phyloP scores from a whole-genome alignment of 2,329 filamentous ascomycete genomes.

The Penicillium sp. region DNA sequence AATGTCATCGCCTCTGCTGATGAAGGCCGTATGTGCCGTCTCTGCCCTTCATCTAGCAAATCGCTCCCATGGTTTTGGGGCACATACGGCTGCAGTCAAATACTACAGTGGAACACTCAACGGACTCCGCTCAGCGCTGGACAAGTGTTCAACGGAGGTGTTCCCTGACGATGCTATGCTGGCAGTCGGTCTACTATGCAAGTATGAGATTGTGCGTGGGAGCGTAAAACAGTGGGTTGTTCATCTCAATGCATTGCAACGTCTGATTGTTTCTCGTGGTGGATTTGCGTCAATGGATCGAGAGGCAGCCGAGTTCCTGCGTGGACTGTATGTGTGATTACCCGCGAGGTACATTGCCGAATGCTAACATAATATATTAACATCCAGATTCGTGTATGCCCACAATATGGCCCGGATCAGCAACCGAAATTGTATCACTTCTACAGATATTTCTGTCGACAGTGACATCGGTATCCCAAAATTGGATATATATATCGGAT shows the following conservation, averaged over 20 bases:
- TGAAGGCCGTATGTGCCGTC: constrained; percentile 33
- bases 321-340: constrained; percentile 25
- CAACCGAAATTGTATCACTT: constrained; percentile 22
- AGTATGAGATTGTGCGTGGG: constrained; percentile 33
- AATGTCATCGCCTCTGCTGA: constrained; percentile 29
- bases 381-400: constrained; percentile 28
- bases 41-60: constrained; percentile 33
- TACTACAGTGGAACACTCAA: constrained; percentile 30
- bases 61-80: constrained; percentile 18
- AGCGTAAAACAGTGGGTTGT: constrained; percentile 33
- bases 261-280: constrained; percentile 27
- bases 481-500: constrained; percentile 33
- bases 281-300: constrained; percentile 25
- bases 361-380: constrained; percentile 2
- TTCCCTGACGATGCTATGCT: constrained; percentile 29
- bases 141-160: constrained; percentile 9
- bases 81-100: constrained; percentile 25
- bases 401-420: constrained; percentile 30
- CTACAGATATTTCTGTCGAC: constrained; percentile 12
- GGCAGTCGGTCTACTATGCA: constrained; percentile 32
- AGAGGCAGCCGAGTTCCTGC: constrained; percentile 28
- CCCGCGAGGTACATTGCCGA: not conserved
- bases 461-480: constrained; percentile 22
- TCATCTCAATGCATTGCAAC: constrained; percentile 31
- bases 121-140: constrained; percentile 26